These are phyloP conservation scores for Pterula multifida DNA, from an alignment of 1,284 basidiomycete species.

Conservation along the genomic window DNA sequence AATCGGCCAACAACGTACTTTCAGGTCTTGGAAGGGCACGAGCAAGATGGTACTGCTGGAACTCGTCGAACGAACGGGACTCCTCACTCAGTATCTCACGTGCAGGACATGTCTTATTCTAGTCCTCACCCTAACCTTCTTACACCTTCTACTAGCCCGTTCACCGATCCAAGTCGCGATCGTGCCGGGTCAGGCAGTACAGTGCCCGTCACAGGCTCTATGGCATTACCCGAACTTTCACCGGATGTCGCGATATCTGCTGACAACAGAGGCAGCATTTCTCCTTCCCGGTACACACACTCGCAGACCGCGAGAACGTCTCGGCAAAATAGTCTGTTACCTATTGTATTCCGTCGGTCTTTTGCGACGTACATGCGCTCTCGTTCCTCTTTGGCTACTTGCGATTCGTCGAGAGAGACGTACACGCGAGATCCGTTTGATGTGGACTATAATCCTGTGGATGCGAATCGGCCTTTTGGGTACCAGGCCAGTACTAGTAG, in stretches of 20 bases:
- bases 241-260: too few relatives aligned
- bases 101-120: too few relatives aligned
- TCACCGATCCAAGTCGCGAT: background rate
- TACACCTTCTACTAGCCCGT: background rate
- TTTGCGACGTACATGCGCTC: background rate
- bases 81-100: too few relatives aligned
- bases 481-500: background rate
- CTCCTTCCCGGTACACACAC: background rate
- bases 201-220: background rate
- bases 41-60: too few relatives aligned
- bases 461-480: background rate
- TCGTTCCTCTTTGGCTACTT: background rate
- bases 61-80: too few relatives aligned
- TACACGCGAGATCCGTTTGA: background rate
- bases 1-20: too few relatives aligned
- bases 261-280: too few relatives aligned
- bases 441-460: background rate
- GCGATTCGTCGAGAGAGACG: background rate
- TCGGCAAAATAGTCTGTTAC: background rate
- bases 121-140: background rate
- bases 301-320: background rate
- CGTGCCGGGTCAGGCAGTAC: background rate
- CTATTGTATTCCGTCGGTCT: background rate
- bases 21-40: too few relatives aligned
- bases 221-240: too few relatives aligned